A percentile compares a stretch with the other conserved stretches of the same genome.
Conservation (phyloP, 495 filamentous ascomycete genomes). For the Chlorociboria aeruginascens region DNA sequence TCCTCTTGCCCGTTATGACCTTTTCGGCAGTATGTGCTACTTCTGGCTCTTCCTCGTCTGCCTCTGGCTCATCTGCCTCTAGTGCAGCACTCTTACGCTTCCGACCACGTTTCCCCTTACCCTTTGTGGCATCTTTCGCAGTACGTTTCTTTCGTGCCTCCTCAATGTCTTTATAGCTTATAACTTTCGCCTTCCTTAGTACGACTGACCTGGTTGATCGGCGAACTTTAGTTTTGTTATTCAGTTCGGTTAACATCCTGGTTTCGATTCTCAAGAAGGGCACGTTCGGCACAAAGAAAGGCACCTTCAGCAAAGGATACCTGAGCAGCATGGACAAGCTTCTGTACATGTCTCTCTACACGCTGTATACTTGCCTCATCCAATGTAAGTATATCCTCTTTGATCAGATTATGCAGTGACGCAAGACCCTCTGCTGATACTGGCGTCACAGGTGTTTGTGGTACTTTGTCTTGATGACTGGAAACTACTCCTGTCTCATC, state of each 20-base stretch:
- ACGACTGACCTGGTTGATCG: conserved; percentile 18
- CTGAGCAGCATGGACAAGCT: conserved; percentile 11
- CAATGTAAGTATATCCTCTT: conserved; percentile 18
- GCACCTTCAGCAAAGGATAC: neutral
- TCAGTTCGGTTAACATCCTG: neutral
- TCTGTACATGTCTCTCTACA: conserved; percentile 16
- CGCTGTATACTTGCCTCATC: conserved; percentile 18
- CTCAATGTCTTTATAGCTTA: conserved; percentile 25
- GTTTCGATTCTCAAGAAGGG: neutral
- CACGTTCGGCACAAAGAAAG: neutral
- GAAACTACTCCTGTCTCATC: conserved; percentile 12
- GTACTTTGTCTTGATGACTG: conserved; percentile 14
- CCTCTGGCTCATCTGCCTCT: conserved; percentile 4
- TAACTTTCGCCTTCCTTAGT: conserved; percentile 18
- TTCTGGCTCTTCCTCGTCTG: neutral
- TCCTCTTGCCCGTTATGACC: neutral
- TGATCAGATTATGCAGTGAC: conserved; percentile 20
- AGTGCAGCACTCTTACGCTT: conserved; percentile 14
- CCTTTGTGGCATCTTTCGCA: conserved; percentile 11
- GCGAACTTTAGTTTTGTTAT: conserved; percentile 4
- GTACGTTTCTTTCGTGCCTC: conserved; percentile 19
- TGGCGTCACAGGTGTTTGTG: conserved; percentile 21
- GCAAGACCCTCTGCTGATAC: conserved; percentile 3
- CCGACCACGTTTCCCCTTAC: too few relatives aligned
- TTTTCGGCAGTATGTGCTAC: neutral